Percentiles rank a stretch among this genome's conserved stretches.
Evolutionary conservation across 176 grass and related monocot species (phyloP).

Genomic region (Raddia guianensis): DNA sequence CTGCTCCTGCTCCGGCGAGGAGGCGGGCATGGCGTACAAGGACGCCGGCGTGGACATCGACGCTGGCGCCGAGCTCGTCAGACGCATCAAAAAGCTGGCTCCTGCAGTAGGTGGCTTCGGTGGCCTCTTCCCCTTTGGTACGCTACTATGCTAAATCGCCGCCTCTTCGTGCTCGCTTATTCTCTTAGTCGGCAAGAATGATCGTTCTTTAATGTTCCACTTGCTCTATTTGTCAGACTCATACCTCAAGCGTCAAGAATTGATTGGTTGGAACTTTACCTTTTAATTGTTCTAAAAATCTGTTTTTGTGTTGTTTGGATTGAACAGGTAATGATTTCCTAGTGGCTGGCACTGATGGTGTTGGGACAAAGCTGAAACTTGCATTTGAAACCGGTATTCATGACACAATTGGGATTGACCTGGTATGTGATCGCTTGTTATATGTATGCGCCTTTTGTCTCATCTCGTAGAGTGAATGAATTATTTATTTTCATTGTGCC

Average conservation of each 20-base stretch:
- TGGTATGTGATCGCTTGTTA: slow-evolving; percentile 48
- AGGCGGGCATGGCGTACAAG: slow-evolving; percentile 65
- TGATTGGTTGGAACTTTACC: background rate
- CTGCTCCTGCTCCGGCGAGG: slow-evolving; percentile 31
- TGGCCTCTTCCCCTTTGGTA: slow-evolving; percentile 80
- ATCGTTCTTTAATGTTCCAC: background rate
- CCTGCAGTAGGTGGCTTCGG: slow-evolving; percentile 87
- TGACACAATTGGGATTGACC: slow-evolving; percentile 93
- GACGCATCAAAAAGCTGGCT: slow-evolving; percentile 80
- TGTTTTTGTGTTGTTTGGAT: background rate
- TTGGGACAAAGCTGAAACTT: slow-evolving; percentile 95
- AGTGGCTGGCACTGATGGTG: slow-evolving; percentile 86
- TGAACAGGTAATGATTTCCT: slow-evolving; percentile 73
- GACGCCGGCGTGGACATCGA: slow-evolving; percentile 87
- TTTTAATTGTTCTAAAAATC: background rate
- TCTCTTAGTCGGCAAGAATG: background rate
- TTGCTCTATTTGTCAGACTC: background rate
- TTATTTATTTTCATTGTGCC: background rate
- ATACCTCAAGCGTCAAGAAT: background rate
- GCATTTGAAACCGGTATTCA: slow-evolving; percentile 97
- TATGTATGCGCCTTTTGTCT: background rate
- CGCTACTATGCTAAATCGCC: no score
- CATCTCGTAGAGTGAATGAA: background rate
- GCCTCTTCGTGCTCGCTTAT: background rate
- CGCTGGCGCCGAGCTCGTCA: slow-evolving; percentile 77